Evolutionary conservation across 1,284 basidiomycete species (phyloP), one percentile per base, ranked within the genome.

Genomic region (Ganoderma boninense): DNA sequence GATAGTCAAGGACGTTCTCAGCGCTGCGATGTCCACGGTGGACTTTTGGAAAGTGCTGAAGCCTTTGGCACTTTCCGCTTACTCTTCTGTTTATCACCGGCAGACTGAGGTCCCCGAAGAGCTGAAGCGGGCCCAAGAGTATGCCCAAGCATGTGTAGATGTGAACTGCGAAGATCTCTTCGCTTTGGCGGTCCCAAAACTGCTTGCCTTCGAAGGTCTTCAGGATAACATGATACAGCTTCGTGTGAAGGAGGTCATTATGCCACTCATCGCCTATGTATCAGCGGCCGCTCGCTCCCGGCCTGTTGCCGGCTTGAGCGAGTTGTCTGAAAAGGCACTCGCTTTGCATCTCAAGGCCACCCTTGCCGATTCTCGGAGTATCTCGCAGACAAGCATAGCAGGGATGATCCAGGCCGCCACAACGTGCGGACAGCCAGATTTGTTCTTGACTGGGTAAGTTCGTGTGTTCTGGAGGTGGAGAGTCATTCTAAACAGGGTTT

Each of bases 231-330:
- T 59, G 5, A 29, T 56, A 14, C 60, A 57, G 40, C 49, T 23
- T 14, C 65, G 65, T 23, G 61, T 62, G 23, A 66, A 66, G 35
- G 42, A 69, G 5, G 61, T 69, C 32, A 32, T 66, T 38, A 40
- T 66, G 7, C 69, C 69, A 6, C 49, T 66, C n/a, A 23, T 66
- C 16, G 38, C 61, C 38, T 29, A 63, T 60, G 7, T 62, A 26
- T n/a, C 6, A 23, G 49, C 49, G 2, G 49, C 49, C 23, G 49
- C 49, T 4, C n/a, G 23, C 49, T 52, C 49, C 49, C 49, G 23
- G 26, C 49, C 49, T 26, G 23, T 52, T 26, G 49, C 49, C 20
- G 49, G 49, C 13, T 52, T 52, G 23, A 52, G 49, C 23, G 49
- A 52, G 11, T 4, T 52, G 49, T 23, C 49, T 26, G 49, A 52